Base-by-base conservation (phyloP, 2,329 filamentous ascomycete species). In the Hymenoscyphus occultus region DNA sequence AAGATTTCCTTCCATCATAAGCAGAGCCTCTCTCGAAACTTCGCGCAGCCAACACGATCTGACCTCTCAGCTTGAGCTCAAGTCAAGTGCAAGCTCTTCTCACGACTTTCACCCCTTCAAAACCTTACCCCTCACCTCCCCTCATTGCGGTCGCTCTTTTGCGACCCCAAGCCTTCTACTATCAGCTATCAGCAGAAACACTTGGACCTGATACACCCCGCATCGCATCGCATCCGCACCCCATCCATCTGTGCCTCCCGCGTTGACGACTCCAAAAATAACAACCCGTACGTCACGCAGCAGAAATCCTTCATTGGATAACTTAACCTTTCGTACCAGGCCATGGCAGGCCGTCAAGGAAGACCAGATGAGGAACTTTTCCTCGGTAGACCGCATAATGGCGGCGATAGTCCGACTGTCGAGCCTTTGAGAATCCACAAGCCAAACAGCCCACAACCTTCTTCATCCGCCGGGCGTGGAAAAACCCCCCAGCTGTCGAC, bases 351-450 rank as follows among this genome's bases (percentile, higher is more conserved):
- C 61, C 74, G 73, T 65, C 86, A 89, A 74, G 89, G 89, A 72
- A 82, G 89, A 71, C 86, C 89, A 32, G 90, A 92, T 39, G 89
- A 93, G 78, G 92, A 94, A 83, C 89, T 96, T 81, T 94, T 96
- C 80, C 84, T 96, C 69, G 78, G 82, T 67, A 78, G 75, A 66
- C 78, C 78, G n/a, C 74, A 73, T 61, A 72, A 69, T 63, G 72
- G 77, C 60, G 79, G 77, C 63, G 87, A 92, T 73, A 92, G 91
- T 73, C 91, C 92, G 65, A 91, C 90, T 19, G 85, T 96, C 71
- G 91, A 91, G 73, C 93, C 93, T 66, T 79, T 97, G 78, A 87
- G 92, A 74, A 96, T 96, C 76, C 89, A 89, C 80, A 96, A 96
- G 78, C 87, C 89, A 64, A 85, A 87, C 72, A 90, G 88, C 65